phyloP scores from a whole-genome alignment of 2,329 filamentous ascomycete species.

The Neonectria faginata region DNA sequence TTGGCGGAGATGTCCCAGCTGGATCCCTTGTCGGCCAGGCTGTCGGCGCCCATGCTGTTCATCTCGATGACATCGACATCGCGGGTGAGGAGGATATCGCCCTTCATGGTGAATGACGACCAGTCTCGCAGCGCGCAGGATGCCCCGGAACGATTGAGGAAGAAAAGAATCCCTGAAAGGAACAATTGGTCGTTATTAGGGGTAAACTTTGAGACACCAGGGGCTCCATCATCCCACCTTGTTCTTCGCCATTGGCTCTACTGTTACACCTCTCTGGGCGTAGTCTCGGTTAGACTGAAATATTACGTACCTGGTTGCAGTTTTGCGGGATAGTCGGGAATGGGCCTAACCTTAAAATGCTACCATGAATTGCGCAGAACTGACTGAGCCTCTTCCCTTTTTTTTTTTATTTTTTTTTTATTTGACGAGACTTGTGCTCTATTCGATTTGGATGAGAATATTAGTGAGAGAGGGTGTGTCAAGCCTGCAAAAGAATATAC shows the following conservation, averaged over 20 bases:
- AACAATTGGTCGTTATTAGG: neutral
- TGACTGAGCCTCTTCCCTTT: neutral
- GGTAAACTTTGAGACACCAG: neutral
- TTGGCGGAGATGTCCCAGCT: constrained; percentile 31
- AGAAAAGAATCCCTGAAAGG: neutral
- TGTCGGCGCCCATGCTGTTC: constrained; percentile 22
- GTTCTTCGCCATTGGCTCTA: neutral
- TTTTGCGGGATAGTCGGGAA: neutral
- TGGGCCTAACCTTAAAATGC: neutral
- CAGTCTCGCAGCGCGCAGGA: neutral
- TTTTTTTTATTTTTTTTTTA: no score
- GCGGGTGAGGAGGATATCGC: constrained; percentile 34
- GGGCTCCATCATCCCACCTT: neutral
- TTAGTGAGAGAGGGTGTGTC: neutral
- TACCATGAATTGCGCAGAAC: neutral
- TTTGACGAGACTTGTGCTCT: neutral
- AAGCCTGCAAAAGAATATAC: no score
- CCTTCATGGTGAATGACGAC: constrained; percentile 29
- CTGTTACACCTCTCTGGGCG: neutral
- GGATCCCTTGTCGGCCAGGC: constrained; percentile 22
- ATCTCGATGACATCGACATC: constrained; percentile 39
- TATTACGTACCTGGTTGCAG: neutral
- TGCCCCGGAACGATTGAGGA: neutral
- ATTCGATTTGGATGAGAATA: neutral
- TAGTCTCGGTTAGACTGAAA: neutral